Percentiles rank a stretch among this genome's conserved stretches.
These are phyloP conservation scores for Paspalum vaginatum DNA, from an alignment of 176 grass and related monocot genomes.

Conservation along the genomic window DNA sequence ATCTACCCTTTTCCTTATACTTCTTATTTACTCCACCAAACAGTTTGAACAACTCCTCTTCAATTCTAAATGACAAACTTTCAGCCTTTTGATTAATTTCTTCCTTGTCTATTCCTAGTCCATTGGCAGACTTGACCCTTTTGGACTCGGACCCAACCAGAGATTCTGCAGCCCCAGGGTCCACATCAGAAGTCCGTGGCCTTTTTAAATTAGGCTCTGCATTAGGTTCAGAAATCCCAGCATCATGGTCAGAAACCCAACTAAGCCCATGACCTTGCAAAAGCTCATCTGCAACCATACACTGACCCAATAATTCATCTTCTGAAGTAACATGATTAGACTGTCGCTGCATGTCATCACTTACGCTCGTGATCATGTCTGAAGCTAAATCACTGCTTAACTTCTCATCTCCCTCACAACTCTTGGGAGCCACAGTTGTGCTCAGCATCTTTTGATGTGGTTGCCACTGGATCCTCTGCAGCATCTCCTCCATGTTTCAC, in stretches of 20 bases:
- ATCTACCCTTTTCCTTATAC: slow-evolving; percentile 95
- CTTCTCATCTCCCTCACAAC: slow-evolving; percentile 34
- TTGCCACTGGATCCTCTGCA: slow-evolving; percentile 10
- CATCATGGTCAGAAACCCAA: slow-evolving; percentile 78
- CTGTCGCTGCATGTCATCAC: slow-evolving; percentile 40
- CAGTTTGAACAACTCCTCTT: slow-evolving; percentile 83
- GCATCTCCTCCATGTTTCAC: slow-evolving; percentile 25
- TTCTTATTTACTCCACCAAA: slow-evolving; percentile 98
- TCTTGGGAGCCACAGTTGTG: slow-evolving; percentile 41
- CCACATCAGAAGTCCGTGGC: slow-evolving; percentile 46
- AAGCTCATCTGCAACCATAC: slow-evolving; percentile 74
- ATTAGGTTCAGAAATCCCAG: slow-evolving; percentile 33
- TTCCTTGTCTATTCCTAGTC: slow-evolving; percentile 28
- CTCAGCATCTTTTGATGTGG: slow-evolving; percentile 33
- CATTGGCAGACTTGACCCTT: slow-evolving; percentile 55
- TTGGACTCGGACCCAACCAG: slow-evolving; percentile 48
- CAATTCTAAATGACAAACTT: slow-evolving; percentile 80
- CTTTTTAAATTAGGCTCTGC: slow-evolving; percentile 55
- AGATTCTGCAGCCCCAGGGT: slow-evolving; percentile 19
- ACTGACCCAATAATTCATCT: slow-evolving; percentile 54
- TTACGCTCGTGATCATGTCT: slow-evolving; percentile 16
- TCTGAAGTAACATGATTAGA: slow-evolving; percentile 40
- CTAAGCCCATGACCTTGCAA: slow-evolving; percentile 93
- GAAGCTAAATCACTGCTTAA: slow-evolving; percentile 20
- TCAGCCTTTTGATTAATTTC: slow-evolving; percentile 51